Conservation (phyloP, 192 early-diverging fungal species). For the Paraglomus occultum region DNA sequence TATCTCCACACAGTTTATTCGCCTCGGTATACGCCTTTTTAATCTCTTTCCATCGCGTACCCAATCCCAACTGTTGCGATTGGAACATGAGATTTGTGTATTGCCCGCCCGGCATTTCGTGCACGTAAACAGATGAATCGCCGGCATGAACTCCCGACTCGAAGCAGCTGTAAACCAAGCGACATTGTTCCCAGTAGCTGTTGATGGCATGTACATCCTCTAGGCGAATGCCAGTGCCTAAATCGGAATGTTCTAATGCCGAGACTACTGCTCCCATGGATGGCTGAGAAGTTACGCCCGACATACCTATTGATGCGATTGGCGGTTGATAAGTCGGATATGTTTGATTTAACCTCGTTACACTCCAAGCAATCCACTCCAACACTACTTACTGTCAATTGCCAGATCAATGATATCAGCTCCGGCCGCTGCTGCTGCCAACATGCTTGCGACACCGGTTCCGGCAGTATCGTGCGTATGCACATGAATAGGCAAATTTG, state of each 20-base stretch:
- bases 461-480: constrained; percentile 98
- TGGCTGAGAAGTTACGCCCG: constrained; percentile 94
- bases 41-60: constrained; percentile 91
- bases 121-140: constrained; percentile 90
- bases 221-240: constrained; percentile 83
- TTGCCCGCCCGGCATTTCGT: constrained; percentile 98
- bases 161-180: constrained; percentile 95
- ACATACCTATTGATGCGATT: constrained; percentile 56
- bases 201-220: constrained; percentile 83
- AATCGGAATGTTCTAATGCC: constrained; percentile 73
- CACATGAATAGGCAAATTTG: constrained; percentile 91
- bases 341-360: too few species aligned
- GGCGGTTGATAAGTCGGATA: too few species aligned
- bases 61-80: constrained; percentile 89
- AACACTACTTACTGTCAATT: constrained; percentile 59
- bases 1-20: constrained; percentile 90
- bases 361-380: too few species aligned
- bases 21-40: constrained; percentile 89
- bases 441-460: constrained; percentile 94
- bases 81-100: constrained; percentile 99
- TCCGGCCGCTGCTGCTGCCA: constrained; percentile 87
- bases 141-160: constrained; percentile 86
- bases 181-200: constrained; percentile 95
- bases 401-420: constrained; percentile 94
- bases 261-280: constrained; percentile 94